phyloP scores from a whole-genome alignment of 805 yeast genomes.

The Starmerella powellii region DNA sequence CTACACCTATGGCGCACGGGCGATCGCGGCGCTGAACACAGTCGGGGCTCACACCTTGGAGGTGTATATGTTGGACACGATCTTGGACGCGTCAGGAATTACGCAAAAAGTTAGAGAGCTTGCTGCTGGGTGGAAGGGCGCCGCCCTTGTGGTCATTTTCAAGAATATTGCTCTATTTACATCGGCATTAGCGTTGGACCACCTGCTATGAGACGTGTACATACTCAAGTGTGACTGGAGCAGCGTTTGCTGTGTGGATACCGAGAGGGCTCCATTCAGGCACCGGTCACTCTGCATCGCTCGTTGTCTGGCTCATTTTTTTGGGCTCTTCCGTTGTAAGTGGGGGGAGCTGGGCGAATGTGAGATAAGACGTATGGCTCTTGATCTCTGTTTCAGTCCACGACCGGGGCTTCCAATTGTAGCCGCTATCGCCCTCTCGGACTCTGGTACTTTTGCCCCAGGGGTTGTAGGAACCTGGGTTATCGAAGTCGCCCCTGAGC shows the following conservation, averaged over 20 bases:
- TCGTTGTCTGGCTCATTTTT: no score
- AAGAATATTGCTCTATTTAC: background rate
- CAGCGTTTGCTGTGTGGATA: no score
- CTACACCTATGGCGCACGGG: background rate
- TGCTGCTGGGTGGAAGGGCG: constrained; percentile 1
- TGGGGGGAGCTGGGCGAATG: constrained; percentile 59
- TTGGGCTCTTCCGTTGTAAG: background rate
- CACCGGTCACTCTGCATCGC: no score
- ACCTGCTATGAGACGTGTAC: no score
- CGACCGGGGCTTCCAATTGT: constrained; percentile 74
- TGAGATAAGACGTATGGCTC: constrained; percentile 85
- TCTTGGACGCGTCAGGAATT: background rate
- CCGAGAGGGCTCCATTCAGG: no score
- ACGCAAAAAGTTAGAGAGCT: background rate
- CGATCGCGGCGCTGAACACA: background rate
- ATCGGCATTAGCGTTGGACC: background rate
- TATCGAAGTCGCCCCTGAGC: constrained; percentile 11
- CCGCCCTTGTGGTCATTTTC: background rate
- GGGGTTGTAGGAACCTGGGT: constrained; percentile 48
- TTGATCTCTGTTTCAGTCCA: constrained; percentile 75
- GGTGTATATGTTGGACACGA: constrained; percentile 3
- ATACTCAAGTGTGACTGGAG: no score
- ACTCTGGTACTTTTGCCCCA: constrained; percentile 83
- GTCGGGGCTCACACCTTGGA: constrained; percentile 8
- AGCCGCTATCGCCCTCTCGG: constrained; percentile 74